Evolutionary conservation across 176 grass and related monocot genomes (phyloP), one percentile per base, ranked within the genome.

Genomic region (Rhynchospora tenuis): DNA sequence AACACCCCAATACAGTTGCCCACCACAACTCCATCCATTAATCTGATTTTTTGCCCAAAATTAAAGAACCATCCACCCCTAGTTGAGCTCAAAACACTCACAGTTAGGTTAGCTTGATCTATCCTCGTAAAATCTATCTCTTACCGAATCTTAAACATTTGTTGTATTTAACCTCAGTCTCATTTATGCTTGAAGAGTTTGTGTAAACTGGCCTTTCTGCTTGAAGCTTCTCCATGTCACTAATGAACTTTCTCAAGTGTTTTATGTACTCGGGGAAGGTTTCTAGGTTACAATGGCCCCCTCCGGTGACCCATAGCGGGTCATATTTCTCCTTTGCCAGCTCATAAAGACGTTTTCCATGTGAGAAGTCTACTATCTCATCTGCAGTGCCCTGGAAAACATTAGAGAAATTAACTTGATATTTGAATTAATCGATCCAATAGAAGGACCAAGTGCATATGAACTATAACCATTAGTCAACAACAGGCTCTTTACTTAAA

Each of bases 141-240:
- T 94, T 91, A 3, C 90, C 92, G n/a, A 98, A 95, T 91, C 95
- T 91, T 90, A 98, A 89, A 84, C 91, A 93, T 80, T 93, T 95
- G 64, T 82, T 88, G 63, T 92, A 90, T 78, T 95, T 99, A 44
- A 78, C 91, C 83, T 99, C 88, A 16, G 54, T 82, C 22, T 82
- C 80, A 5, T 82, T 65, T 46, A 90, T 89, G 79, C 83, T 90
- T 24, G 93, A 90, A 74, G 12, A 84, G 23, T 29, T 68, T 67
- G 89, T 4, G 33, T 38, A 91, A 1, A 75, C 8, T 2, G 83
- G 58, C 68, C 59, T 88, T 4, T 84, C 86, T 42, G 42, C 75
- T 1, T 84, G 74, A 9, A 95, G 89, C 81, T 95, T 95, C 86
- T 98, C 95, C 93, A 98, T 98, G 10, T 86, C 85, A 54, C 63